Base-by-base conservation (phyloP, 768 basidiomycete species). In the Saitozyma sp. region DNA sequence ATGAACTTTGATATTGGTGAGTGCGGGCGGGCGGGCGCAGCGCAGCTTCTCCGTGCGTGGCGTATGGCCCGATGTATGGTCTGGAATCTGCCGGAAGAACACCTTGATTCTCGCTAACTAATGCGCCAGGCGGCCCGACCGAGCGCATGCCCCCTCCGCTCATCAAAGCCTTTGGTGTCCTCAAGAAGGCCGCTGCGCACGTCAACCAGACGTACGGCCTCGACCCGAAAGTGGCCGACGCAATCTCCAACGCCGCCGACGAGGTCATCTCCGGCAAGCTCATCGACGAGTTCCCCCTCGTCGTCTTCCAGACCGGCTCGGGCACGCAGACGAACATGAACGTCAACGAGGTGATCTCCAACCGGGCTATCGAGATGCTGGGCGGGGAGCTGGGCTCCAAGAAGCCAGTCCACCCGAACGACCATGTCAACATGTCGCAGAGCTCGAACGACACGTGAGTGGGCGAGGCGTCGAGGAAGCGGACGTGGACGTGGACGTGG, bases 311-410 rank as follows among this genome's bases (percentile, higher is more conserved):
- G 81, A 99, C 96, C 20, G 96, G 96, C 63, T 94, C 91, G 59
- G 96, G 96, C 17, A 99, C 96, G 1, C 96, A 99, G 80, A 94
- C 90, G 76, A 99, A 99, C 83, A 99, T 99, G 96, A 99, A 91
- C 80, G 91, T 86, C 64, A 99, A 99, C 79, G 96, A 99, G 86
- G 94, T 97, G 72, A 94, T 99, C 76, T 95, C 94, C 29, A 99
- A 99, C 80, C 88, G 95, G 62, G 96, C 96, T 41, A 99, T 98
- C 75, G 92, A 99, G 82, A 82, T 96, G 64, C 87, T 98, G 63
- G 96, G 96, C 8, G 96, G 96, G 16, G 85, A 93, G 81, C 84
- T 97, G 60, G 96, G 96, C 41, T 92, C 90, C 51, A 99, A 98
- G 84, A 91, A 84, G 73, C 96, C 96, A 9, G 94, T 99, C 1